Conservation (phyloP, 2,329 filamentous ascomycete genomes). For the Juglanconis oblonga region DNA sequence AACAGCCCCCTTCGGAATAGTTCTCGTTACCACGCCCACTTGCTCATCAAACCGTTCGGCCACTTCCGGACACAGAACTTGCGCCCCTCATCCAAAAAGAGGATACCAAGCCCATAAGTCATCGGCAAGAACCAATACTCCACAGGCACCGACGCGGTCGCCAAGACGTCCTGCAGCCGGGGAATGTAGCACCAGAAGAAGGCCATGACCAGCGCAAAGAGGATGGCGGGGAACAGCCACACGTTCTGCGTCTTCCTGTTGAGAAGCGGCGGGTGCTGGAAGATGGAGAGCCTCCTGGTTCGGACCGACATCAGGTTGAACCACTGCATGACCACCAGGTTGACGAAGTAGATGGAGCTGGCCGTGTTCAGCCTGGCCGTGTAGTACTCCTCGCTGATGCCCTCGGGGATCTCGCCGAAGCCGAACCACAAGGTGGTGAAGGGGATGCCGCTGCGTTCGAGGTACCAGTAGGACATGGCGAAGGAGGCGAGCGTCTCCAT, state of each 20-base stretch:
- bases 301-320: slow-evolving; percentile 72
- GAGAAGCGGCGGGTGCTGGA: slow-evolving; percentile 69
- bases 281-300: slow-evolving; percentile 63
- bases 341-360: slow-evolving; percentile 76
- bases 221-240: slow-evolving; percentile 67
- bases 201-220: slow-evolving; percentile 66
- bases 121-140: slow-evolving; percentile 77
- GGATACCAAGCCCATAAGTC: slow-evolving; percentile 63
- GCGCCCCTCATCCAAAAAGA: slow-evolving; percentile 64
- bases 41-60: slow-evolving; percentile 55
- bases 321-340: slow-evolving; percentile 77
- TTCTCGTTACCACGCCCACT: slow-evolving; percentile 57
- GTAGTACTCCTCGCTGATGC: slow-evolving; percentile 53
- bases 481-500: slow-evolving; percentile 59
- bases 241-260: slow-evolving; percentile 64
- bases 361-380: slow-evolving; percentile 58
- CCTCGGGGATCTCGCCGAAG: slow-evolving; percentile 53
- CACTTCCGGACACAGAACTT: slow-evolving; percentile 61
- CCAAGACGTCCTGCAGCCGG: slow-evolving; percentile 57
- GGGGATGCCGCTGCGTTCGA: slow-evolving; percentile 58
- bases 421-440: slow-evolving; percentile 67
- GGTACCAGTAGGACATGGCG: slow-evolving; percentile 66
- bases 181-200: slow-evolving; percentile 71
- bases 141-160: slow-evolving; percentile 61
- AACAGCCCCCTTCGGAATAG: neutral